phyloP scores from a whole-genome alignment of 2,329 filamentous ascomycete genomes.

The Apiospora rasikravindrae region DNA sequence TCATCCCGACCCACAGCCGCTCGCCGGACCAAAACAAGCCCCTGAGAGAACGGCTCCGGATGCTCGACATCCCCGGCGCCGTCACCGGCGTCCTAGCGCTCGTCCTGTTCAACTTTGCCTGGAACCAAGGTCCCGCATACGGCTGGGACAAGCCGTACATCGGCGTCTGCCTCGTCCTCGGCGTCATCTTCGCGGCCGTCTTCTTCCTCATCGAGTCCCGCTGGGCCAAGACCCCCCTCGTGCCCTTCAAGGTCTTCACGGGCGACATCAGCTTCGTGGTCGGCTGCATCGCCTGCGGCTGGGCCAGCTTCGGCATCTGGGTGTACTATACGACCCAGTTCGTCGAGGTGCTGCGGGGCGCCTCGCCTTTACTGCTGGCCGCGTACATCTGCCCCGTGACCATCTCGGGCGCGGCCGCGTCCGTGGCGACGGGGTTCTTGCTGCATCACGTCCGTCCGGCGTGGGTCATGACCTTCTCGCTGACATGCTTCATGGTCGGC shows the following conservation, averaged over 20 bases:
- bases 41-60: constrained; percentile 25
- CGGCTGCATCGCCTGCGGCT: constrained; percentile 57
- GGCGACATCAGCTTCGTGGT: constrained; percentile 61
- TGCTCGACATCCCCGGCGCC: constrained; percentile 35
- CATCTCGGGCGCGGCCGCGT: constrained; percentile 35
- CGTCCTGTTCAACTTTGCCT: constrained; percentile 62
- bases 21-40: constrained; percentile 3
- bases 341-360: constrained; percentile 47
- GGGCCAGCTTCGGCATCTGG: constrained; percentile 61
- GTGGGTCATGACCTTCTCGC: constrained; percentile 31
- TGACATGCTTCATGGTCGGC: constrained; percentile 33
- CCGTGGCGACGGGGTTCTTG: constrained; percentile 39
- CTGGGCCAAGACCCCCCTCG: constrained; percentile 55
- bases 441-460: constrained; percentile 39
- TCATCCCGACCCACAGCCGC: constrained; percentile 26
- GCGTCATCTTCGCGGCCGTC: constrained; percentile 50
- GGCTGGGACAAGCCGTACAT: constrained; percentile 58
- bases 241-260: constrained; percentile 59
- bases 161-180: constrained; percentile 56
- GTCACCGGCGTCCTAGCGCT: constrained; percentile 52
- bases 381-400: constrained; percentile 38
- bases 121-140: constrained; percentile 61
- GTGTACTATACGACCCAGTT: constrained; percentile 57
- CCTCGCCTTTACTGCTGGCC: constrained; percentile 38
- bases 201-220: constrained; percentile 59